Conservation (phyloP, 179 eudicot species). For the Silene vulgaris region DNA sequence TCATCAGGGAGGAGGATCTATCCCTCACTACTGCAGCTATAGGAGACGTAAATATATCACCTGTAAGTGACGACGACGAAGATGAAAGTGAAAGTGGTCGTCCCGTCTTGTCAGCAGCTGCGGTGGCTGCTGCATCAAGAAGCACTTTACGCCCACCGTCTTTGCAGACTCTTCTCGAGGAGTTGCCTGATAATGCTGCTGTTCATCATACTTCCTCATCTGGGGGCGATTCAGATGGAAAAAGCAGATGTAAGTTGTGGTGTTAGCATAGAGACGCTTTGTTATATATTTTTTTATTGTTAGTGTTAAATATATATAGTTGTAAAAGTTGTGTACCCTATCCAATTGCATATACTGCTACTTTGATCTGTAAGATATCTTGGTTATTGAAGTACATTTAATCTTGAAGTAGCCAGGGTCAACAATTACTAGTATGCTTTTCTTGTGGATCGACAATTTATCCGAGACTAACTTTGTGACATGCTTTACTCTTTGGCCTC, state of each 20-base stretch:
- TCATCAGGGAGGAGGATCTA: conserved; percentile 89
- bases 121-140: conserved; percentile 84
- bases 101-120: conserved; percentile 77
- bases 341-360: no score
- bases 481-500: background rate
- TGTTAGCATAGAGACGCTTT: background rate
- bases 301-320: background rate
- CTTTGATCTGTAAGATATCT: background rate
- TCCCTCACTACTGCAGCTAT: conserved; percentile 79
- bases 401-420: background rate
- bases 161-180: conserved; percentile 94
- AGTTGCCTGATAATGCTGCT: conserved; percentile 65
- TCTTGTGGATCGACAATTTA: background rate
- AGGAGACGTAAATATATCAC: conserved; percentile 63
- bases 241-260: conserved; percentile 67
- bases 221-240: conserved; percentile 96
- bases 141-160: conserved; percentile 91
- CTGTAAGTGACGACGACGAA: conserved; percentile 76
- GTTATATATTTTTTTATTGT: background rate
- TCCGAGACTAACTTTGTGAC: background rate
- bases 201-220: conserved; percentile 69
- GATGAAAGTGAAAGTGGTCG: conserved; percentile 42
- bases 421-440: background rate
- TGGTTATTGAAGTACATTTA: background rate
- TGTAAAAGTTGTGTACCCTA: background rate